Conservation (phyloP, 495 filamentous ascomycete genomes). For the Halenospora varia region DNA sequence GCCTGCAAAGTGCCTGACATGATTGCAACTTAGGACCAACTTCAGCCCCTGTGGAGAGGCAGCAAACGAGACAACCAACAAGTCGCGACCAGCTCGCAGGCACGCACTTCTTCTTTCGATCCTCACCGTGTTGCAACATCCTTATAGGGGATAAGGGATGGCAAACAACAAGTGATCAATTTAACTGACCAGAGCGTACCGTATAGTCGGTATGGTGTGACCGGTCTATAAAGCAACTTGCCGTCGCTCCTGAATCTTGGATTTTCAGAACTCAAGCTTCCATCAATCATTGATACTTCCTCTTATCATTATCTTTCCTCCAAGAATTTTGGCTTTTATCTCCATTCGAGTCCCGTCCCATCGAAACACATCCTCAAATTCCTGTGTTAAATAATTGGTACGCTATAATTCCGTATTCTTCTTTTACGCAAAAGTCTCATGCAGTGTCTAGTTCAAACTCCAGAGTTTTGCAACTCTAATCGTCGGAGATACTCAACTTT, state of each 20-base stretch:
- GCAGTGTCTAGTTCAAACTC: background rate
- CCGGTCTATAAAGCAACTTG: slow-evolving; percentile 25
- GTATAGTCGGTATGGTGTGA: slow-evolving; percentile 26
- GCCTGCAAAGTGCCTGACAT: slow-evolving; percentile 9
- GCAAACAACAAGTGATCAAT: slow-evolving; percentile 23
- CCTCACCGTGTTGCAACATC: slow-evolving; percentile 15
- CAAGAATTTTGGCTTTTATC: no score
- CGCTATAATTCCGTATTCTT: background rate
- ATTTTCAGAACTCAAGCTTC: slow-evolving; percentile 3
- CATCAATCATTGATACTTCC: background rate
- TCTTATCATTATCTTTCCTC: background rate
- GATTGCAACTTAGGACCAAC: slow-evolving; percentile 4
- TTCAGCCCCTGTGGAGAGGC: slow-evolving; percentile 16
- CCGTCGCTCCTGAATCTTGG: slow-evolving; percentile 16
- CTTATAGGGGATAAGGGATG: slow-evolving; percentile 21
- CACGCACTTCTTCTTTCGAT: slow-evolving; percentile 10
- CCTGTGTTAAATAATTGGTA: background rate
- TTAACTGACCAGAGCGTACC: slow-evolving; percentile 21
- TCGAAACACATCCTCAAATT: no score
- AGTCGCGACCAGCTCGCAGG: slow-evolving; percentile 16
- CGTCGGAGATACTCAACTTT: no score
- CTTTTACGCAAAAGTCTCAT: background rate
- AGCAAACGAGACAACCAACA: slow-evolving; percentile 17
- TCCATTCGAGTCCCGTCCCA: no score
- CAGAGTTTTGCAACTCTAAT: background rate